Evolutionary conservation across 805 yeast genomes (phyloP), one percentile per base, ranked within the genome.

Genomic region (Wickerhamomyces bisporus): DNA sequence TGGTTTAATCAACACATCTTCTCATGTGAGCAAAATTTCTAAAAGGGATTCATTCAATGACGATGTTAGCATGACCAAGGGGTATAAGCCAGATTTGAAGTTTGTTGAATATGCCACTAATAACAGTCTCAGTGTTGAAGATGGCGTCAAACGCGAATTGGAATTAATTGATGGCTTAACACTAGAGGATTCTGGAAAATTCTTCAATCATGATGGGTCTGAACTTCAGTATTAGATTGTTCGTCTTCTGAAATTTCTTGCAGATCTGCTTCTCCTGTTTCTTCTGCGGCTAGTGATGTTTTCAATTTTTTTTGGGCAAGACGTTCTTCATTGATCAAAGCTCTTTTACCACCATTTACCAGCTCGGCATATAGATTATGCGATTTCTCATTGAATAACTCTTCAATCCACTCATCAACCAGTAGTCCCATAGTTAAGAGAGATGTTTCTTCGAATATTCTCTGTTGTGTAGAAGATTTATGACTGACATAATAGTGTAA

Each of bases 381-480:
- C 1, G 38, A 27, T 3, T 26, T 17, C 7, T 35, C 34, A 6
- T 32, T 34, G 2, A 48, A 18, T 9, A 29, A 14, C 30, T 62
- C 65, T 13, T 53, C 55, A 3, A 62, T 47, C 70, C 68, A 64
- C 32, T 60, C 46, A 26, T 65, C 70, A 15, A 66, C 48, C 9
- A 66, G 34, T 18, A 58, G 43, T 0, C 70, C 68, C 21, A 64
- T n/a, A 0, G 63, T 51, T 15, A 66, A 42, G 40, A 66, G 39
- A 14, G 65, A 57, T 7, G 64, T 53, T 31, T 65, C 71, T 38
- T 66, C 71, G 36, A 65, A 56, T 12, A 47, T 27, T 8, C 49
- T 41, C 3, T 40, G 31, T 27, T 54, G 41, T 15, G 53, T 54
- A 1, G 64, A 63, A 18, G 29, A 45, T 26, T 41, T 42, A 17